These are phyloP conservation scores for Didymella pinodella DNA, from an alignment of 2,329 filamentous ascomycete species.

Conservation along the genomic window DNA sequence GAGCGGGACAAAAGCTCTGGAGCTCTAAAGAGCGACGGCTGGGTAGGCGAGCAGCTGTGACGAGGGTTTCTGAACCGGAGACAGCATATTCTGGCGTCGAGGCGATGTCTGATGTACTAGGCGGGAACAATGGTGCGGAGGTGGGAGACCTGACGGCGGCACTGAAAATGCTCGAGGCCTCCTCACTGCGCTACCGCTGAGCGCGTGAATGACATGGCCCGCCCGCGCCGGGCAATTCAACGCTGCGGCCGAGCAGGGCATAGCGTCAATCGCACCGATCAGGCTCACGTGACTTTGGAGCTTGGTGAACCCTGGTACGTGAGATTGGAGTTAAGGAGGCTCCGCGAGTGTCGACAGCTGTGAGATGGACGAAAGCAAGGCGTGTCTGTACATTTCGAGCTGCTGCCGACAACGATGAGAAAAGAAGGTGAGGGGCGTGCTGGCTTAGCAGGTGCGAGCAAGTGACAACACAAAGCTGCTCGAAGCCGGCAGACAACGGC, in stretches of 20 bases:
- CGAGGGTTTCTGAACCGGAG: constrained; percentile 25
- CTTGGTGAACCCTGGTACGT: constrained; percentile 13
- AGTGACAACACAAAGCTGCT: constrained; percentile 31
- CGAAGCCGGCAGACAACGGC: constrained; percentile 23
- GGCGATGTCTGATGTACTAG: constrained; percentile 26
- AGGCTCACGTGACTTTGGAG: constrained; percentile 10
- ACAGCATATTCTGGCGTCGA: constrained; percentile 42
- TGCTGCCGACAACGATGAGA: constrained; percentile 13
- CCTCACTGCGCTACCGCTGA: constrained; percentile 23
- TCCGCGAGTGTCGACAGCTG: neutral
- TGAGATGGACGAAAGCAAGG: neutral
- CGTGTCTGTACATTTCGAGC: neutral
- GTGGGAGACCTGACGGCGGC: constrained; percentile 38
- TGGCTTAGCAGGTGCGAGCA: constrained; percentile 29
- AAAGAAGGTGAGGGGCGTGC: constrained; percentile 33
- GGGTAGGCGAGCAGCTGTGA: constrained; percentile 38
- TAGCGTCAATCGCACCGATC: constrained; percentile 12
- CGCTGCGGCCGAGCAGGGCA: constrained; percentile 15
- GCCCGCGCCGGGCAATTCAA: constrained; percentile 26
- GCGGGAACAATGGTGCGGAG: constrained; percentile 38
- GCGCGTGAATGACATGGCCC: constrained; percentile 25
- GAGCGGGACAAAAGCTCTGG: constrained; percentile 48
- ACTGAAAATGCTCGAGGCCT: constrained; percentile 21
- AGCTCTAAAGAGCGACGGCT: constrained; percentile 48
- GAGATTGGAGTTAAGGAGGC: constrained; percentile 12